Evolutionary conservation across 23 red algal genomes (phyloP).

Genomic region (Agarophyton chilense): DNA sequence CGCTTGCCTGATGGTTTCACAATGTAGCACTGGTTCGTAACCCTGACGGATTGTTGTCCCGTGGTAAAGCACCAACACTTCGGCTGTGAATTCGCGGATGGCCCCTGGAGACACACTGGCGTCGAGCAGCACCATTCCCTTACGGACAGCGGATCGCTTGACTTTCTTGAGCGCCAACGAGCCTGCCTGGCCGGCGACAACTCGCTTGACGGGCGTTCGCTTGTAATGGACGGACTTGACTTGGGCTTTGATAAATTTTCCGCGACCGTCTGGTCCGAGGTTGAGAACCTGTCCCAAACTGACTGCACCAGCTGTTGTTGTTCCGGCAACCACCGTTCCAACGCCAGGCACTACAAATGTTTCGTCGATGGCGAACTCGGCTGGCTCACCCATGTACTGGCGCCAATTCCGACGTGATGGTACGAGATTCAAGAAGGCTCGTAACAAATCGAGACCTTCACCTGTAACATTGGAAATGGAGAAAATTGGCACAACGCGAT

Average conservation of each 20-base stretch:
- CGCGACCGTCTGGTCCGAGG: conserved; percentile 90
- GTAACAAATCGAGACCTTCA: conserved; percentile 84
- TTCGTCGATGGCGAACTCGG: conserved; percentile 98
- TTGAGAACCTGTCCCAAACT: conserved; percentile 74
- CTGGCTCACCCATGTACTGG: conserved; percentile 66
- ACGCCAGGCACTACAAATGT: conserved; percentile 94
- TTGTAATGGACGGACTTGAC: conserved; percentile 99
- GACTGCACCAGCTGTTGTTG: conserved; percentile 72
- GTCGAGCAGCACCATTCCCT: conserved; percentile 96
- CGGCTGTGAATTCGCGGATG: conserved; percentile 90
- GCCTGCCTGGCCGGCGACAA: conserved; percentile 95
- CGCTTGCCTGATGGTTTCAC: conserved; percentile 93
- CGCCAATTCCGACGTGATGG: conserved; percentile 90
- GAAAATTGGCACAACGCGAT: conserved; percentile 98
- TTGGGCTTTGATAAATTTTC: conserved; percentile 80
- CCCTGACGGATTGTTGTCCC: conserved; percentile 85
- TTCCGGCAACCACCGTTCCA: conserved; percentile 95
- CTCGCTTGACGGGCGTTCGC: conserved; percentile 80
- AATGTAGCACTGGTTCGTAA: conserved; percentile 95
- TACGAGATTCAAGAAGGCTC: conserved; percentile 91
- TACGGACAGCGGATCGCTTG: conserved; percentile 88
- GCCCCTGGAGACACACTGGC: conserved; percentile 59
- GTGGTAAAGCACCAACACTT: conserved; percentile 94
- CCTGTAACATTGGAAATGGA: conserved; percentile 93
- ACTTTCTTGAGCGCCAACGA: conserved; percentile 97